Evolutionary conservation across 2,329 filamentous ascomycete species (phyloP).

Genomic region (Venturia nashicola): DNA sequence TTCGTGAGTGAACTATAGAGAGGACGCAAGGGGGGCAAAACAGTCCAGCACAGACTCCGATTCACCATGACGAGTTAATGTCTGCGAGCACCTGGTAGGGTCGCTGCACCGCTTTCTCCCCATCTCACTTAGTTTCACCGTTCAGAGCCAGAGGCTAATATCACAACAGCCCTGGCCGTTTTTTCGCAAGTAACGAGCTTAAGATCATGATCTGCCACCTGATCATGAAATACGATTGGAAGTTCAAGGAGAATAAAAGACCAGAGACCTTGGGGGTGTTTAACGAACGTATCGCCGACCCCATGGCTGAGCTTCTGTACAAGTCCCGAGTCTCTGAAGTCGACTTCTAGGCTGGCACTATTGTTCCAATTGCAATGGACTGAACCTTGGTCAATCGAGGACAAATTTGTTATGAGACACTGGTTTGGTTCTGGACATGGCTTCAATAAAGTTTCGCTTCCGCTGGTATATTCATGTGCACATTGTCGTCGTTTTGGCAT

Average conservation of each 20-base stretch:
- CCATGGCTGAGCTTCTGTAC: not conserved
- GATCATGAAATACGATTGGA: constrained; percentile 14
- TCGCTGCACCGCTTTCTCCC: no score
- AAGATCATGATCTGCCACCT: constrained; percentile 32
- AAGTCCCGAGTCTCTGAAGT: not conserved
- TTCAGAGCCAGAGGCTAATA: not conserved
- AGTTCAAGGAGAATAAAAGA: not conserved
- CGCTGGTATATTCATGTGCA: no score
- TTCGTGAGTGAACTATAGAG: constrained; percentile 5
- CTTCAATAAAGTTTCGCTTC: no score
- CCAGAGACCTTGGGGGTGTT: not conserved
- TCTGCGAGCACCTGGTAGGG: no score
- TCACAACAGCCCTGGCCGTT: constrained; percentile 24
- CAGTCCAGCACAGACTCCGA: not conserved
- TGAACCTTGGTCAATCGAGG: no score
- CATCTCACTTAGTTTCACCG: no score
- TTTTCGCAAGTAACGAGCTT: constrained; percentile 35
- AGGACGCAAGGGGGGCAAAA: not conserved
- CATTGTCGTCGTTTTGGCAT: no score
- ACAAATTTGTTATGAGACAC: no score
- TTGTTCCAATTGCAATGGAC: no score
- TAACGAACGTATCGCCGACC: not conserved
- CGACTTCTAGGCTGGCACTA: not conserved
- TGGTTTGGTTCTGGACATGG: no score
- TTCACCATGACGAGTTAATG: no score